phyloP scores from a whole-genome alignment of 2,329 filamentous ascomycete species.

The Calonectria henricotiae region DNA sequence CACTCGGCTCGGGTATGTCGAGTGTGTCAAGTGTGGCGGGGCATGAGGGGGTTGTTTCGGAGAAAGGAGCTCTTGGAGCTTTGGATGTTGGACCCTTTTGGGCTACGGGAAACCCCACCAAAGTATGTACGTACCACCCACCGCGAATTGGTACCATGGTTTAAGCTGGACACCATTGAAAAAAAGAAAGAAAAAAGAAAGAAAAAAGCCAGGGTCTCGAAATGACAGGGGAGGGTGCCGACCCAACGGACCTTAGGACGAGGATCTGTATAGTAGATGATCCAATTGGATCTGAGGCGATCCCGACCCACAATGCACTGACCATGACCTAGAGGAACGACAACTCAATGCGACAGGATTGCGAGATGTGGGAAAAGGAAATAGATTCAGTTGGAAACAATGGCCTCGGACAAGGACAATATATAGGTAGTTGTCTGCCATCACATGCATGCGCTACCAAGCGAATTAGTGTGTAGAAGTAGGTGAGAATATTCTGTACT shows the following conservation, averaged over 20 bases:
- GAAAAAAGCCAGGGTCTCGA: not conserved
- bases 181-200: not conserved
- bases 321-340: not conserved
- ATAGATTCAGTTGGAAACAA: not conserved
- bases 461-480: too few species aligned
- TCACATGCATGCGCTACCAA: not conserved
- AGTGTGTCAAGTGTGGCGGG: constrained; percentile 16
- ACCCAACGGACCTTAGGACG: not conserved
- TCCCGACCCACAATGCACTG: not conserved
- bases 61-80: not conserved
- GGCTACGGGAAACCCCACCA: not conserved
- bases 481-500: not conserved
- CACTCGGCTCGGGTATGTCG: constrained; percentile 27
- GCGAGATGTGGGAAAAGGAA: not conserved
- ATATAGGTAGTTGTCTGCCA: not conserved
- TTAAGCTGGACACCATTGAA: not conserved
- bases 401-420: not conserved
- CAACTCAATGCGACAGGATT: not conserved
- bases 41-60: constrained; percentile 19
- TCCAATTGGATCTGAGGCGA: constrained; percentile 14
- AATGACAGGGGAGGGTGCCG: not conserved
- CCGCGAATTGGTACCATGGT: not conserved
- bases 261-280: constrained; percentile 1
- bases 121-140: not conserved
- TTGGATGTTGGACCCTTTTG: not conserved